These are phyloP conservation scores for Zygoascus sp. DNA, from an alignment of 1,139 yeast genomes.

Conservation along the genomic window DNA sequence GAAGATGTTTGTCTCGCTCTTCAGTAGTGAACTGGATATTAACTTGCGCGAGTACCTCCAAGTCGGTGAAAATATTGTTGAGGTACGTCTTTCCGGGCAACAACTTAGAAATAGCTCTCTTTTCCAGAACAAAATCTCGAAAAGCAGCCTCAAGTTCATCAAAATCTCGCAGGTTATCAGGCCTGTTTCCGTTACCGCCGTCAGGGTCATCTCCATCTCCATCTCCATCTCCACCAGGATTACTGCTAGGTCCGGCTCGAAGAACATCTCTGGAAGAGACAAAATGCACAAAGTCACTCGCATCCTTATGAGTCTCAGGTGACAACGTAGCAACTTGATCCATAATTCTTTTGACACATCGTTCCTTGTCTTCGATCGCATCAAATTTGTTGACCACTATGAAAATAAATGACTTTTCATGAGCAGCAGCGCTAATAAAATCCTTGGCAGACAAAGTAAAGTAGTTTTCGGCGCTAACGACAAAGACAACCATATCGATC, in stretches of 20 bases:
- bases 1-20: constrained; percentile 41
- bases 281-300: constrained; percentile 90
- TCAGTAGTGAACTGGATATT: constrained; percentile 53
- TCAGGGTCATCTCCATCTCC: no score
- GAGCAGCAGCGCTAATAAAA: constrained; percentile 84
- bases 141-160: constrained; percentile 80
- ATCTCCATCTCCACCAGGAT: constrained; percentile 38
- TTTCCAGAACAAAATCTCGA: constrained; percentile 81
- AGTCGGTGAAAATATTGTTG: constrained; percentile 61
- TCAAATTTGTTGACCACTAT: constrained; percentile 94
- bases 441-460: constrained; percentile 93
- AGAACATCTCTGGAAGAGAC: constrained; percentile 57
- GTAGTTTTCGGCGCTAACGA: constrained; percentile 93
- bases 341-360: constrained; percentile 70
- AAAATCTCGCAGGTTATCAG: constrained; percentile 51
- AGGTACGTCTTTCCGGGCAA: constrained; percentile 89
- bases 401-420: constrained; percentile 86
- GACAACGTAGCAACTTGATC: constrained; percentile 84
- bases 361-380: constrained; percentile 69
- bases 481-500: constrained; percentile 93
- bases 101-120: constrained; percentile 81
- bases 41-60: constrained; percentile 53
- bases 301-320: constrained; percentile 86
- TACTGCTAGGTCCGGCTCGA: constrained; percentile 34
- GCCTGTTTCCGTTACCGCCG: constrained; percentile 30